Percentiles rank a stretch among this genome's conserved stretches.
Evolutionary conservation across 768 basidiomycete species (phyloP).

Genomic region (Rubroboletus pulcherrimus): DNA sequence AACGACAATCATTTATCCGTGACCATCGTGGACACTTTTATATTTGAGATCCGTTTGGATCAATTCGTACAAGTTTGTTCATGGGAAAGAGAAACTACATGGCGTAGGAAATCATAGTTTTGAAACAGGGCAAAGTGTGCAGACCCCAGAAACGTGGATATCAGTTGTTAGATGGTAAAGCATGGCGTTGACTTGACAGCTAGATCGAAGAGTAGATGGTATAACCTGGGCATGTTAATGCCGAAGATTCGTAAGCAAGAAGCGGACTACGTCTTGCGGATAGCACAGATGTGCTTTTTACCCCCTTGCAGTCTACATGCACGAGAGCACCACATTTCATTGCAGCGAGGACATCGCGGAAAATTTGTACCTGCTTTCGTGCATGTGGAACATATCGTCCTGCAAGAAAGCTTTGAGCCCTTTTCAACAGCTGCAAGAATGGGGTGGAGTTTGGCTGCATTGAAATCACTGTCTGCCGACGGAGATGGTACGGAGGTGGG

Average conservation of each 20-base stretch:
- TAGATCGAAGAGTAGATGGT: not conserved
- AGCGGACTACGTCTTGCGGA: constrained; percentile 8
- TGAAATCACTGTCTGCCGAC: constrained; percentile 10
- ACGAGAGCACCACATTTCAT: constrained; percentile 61
- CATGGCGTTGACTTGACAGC: not conserved
- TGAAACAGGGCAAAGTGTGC: not conserved
- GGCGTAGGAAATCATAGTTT: not conserved
- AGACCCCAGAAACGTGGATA: not conserved
- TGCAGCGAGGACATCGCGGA: constrained; percentile 59
- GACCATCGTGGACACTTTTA: not conserved
- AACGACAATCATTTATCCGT: not conserved
- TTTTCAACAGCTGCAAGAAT: constrained; percentile 50
- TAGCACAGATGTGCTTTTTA: constrained; percentile 47
- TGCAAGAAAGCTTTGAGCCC: constrained; percentile 47
- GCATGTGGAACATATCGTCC: constrained; percentile 49
- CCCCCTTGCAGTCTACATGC: constrained; percentile 52
- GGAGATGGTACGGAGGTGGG: constrained; percentile 19
- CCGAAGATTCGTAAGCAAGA: not conserved
- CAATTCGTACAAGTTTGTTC: not conserved
- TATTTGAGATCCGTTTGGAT: not conserved
- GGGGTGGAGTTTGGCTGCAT: constrained; percentile 33
- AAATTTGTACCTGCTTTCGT: constrained; percentile 50
- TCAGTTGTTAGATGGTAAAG: not conserved
- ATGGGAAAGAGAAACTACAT: not conserved
- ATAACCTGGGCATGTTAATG: not conserved